Base-by-base conservation (phyloP, 176 grass and related monocot genomes). In the Paspalum notatum region DNA sequence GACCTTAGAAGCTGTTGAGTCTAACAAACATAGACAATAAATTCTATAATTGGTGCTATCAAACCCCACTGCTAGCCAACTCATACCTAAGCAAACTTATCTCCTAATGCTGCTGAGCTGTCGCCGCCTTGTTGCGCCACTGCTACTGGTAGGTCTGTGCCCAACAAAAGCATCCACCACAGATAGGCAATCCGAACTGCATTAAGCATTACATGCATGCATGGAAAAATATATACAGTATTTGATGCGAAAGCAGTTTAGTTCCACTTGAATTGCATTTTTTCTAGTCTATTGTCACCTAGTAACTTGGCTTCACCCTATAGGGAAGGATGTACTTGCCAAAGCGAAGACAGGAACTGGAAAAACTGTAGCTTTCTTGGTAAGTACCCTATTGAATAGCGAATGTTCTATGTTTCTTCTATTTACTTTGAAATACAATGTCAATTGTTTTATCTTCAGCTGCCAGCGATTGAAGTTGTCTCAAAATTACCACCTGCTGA, bases 281-380 rank as follows among this genome's bases (percentile, higher is more conserved):
- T 73, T 45, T 53, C 60, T 63, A 26, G 53, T 72, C 44, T 59
- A 15, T 24, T 25, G 68, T 61, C 22, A 76, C 44, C 6, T 62
- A 64, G 11, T 70, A 76, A 63, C 65, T 71, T 11, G 39, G 68
- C 46, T 73, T 88, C 17, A 82, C 10, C 83, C 44, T 88, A 48
- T 43, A 98, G 96, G 96, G 44, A 98, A 98, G 84, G 96, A 98
- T 80, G 92, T 98, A 68, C 96, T 98, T 59, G 96, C 96, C 48
- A 98, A 95, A 92, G 96, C 96, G 83, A 98, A 78, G 81, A 98
- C 96, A 75, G 96, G 92, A 73, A 98, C 92, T 18, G 96, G 96
- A 60, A 95, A 98, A 91, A 98, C 96, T 82, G 92, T 98, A 56
- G 96, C 92, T 68, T 98, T 98, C 79, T 89, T 98, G 86, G 96